Evolutionary conservation across 2,329 filamentous ascomycete species (phyloP), one percentile per base, ranked within the genome.

Genomic region (Beauveria medogensis): DNA sequence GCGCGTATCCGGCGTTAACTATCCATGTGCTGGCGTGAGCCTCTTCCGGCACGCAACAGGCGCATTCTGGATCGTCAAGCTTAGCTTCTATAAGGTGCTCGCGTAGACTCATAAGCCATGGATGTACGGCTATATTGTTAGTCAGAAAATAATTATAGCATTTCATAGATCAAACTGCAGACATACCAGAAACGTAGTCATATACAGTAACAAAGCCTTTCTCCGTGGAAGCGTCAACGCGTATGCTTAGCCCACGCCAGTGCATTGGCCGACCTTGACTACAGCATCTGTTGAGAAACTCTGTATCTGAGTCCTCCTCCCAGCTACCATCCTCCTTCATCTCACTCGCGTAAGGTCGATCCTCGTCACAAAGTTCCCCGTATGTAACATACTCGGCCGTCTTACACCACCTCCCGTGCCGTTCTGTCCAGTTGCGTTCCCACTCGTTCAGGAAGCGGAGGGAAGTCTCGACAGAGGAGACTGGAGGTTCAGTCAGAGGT

Each of bases 401-500:
- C 10, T 43, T 14, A 62, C 67, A 65, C 12, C 61, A 30, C 28
- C 28, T 30, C 41, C 61, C 58, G 61, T 71, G 67, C 60, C 24
- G 57, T 48, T 48, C 60, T 7, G 67, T 28, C 68, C 68, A 70
- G 51, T 65, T 50, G 40, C 9, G 43, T 56, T 69, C 66, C 65
- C 65, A 69, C 14, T 64, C 44, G 14, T 68, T 16, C 12, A 40
- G 61, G 53, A 69, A 65, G 37, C 66, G 61, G 53, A 60, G 54
- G 53, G 60, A 64, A 48, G 57, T 65, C 54, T 62, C 54, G 37
- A 70, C 37, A 48, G 67, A 71, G 43, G 68, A 69, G 59, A 69
- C 65, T 58, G 67, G 68, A 48, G 67, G 67, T 43, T 69, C 65
- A 28, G 68, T 69, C 16, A 70, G 44, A 14, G 68, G 65, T 37